Conservation (phyloP, 371 early-diverging fungal genomes). For the Choanephora cucurbitarum region DNA sequence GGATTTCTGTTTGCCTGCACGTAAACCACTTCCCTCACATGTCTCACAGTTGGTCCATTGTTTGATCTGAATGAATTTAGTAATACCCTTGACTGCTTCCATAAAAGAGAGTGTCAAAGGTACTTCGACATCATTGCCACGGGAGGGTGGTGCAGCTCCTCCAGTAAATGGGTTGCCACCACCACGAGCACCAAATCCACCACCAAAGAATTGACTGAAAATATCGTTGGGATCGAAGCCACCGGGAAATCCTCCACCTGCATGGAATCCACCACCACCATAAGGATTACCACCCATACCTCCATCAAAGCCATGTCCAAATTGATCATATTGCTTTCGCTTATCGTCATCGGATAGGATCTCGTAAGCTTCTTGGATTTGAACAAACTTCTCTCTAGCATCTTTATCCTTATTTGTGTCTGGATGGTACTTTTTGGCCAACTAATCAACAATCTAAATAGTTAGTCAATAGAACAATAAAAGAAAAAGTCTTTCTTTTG, state of each 20-base stretch:
- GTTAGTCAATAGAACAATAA: too few species aligned
- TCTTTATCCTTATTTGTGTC: slow-evolving; percentile 89
- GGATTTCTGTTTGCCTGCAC: slow-evolving; percentile 66
- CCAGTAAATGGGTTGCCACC: slow-evolving; percentile 23
- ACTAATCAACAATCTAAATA: too few species aligned
- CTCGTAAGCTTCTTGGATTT: slow-evolving; percentile 96
- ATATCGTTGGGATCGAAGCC: slow-evolving; percentile 67
- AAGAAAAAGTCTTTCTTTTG: too few species aligned
- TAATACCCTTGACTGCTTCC: slow-evolving; percentile 87
- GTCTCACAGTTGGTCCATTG: slow-evolving; percentile 67
- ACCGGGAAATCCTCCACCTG: slow-evolving; percentile 45
- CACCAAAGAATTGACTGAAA: slow-evolving; percentile 70
- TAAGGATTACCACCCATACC: slow-evolving; percentile 4
- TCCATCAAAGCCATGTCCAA: slow-evolving; percentile 61
- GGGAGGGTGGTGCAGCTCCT: neutral
- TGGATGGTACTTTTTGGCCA: slow-evolving; percentile 95
- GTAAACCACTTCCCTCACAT: slow-evolving; percentile 82
- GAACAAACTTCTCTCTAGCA: slow-evolving; percentile 91
- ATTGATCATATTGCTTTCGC: slow-evolving; percentile 84
- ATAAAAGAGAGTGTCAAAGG: slow-evolving; percentile 76
- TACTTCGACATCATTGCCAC: slow-evolving; percentile 47
- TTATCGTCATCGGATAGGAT: slow-evolving; percentile 87
- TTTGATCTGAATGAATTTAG: slow-evolving; percentile 60
- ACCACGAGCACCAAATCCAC: slow-evolving; percentile 50
- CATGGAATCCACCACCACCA: slow-evolving; percentile 11